Percentiles rank a stretch among this genome's conserved stretches.
phyloP scores from a whole-genome alignment of 2,329 filamentous ascomycete genomes.

The Diaporthe sp. region DNA sequence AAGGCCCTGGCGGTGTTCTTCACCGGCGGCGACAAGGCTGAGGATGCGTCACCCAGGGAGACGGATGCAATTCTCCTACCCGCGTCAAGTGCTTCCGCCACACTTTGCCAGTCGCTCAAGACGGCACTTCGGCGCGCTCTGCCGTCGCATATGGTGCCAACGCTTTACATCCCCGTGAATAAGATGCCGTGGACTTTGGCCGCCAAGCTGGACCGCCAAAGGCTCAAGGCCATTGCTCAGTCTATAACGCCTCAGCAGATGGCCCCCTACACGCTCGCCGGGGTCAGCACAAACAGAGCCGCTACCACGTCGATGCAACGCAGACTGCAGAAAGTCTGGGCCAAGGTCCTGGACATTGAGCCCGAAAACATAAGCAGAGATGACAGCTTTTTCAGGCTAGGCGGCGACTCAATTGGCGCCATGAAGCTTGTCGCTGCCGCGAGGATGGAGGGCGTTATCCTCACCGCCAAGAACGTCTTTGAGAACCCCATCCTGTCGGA shows the following conservation, averaged over 20 bases:
- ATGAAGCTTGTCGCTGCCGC: constrained; percentile 39
- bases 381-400: constrained; percentile 44
- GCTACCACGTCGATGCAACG: neutral
- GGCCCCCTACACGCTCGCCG: neutral
- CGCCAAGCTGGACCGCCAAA: constrained; percentile 19
- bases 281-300: neutral
- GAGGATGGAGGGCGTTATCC: neutral
- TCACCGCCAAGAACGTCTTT: neutral
- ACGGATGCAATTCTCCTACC: neutral
- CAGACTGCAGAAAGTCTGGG: neutral
- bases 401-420: constrained; percentile 44
- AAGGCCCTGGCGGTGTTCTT: constrained; percentile 53
- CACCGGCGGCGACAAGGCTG: neutral
- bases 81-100: neutral
- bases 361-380: constrained; percentile 25
- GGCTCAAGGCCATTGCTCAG: neutral
- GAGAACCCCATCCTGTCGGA: neutral
- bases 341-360: neutral
- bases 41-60: constrained; percentile 33
- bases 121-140: constrained; percentile 4
- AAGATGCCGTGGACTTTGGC: constrained; percentile 14
- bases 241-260: neutral
- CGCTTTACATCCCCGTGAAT: neutral
- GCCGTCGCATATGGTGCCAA: constrained; percentile 15
- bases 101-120: neutral